These are phyloP conservation scores for Cicer cuneatum DNA, from an alignment of 306 rosid genomes.

Conservation along the genomic window DNA sequence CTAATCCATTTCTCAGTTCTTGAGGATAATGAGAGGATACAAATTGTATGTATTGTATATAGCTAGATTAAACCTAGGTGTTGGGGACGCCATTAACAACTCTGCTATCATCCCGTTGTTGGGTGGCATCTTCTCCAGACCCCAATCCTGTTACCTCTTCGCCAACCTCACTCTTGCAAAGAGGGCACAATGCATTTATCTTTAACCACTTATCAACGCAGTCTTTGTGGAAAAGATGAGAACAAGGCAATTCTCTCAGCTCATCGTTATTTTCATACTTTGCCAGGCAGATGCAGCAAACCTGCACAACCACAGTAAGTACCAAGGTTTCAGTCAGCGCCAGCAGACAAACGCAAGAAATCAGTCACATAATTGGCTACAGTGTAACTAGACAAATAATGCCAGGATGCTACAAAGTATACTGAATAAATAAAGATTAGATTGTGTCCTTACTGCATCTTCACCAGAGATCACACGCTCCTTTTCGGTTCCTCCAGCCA, in stretches of 20 bases:
- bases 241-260: constrained; percentile 85
- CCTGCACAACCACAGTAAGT: constrained; percentile 57
- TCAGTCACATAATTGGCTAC: constrained; percentile 9
- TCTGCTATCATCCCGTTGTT: constrained; percentile 50
- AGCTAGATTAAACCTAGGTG: constrained; percentile 40
- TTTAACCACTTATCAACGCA: constrained; percentile 96
- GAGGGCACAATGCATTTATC: constrained; percentile 91
- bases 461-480: constrained; percentile 89
- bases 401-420: constrained; percentile 7
- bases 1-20: constrained; percentile 34
- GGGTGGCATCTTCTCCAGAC: constrained; percentile 56
- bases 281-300: constrained; percentile 92
- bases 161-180: constrained; percentile 84
- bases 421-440: constrained; percentile 36
- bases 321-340: constrained; percentile 30
- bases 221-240: constrained; percentile 94
- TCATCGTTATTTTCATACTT: constrained; percentile 88
- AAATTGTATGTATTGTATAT: constrained; percentile 30
- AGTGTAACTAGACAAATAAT: constrained; percentile 3
- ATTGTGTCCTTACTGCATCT: constrained; percentile 78
- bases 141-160: constrained; percentile 53
- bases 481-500: constrained; percentile 91
- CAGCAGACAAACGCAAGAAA: constrained; percentile 10
- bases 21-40: constrained; percentile 39
- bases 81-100: constrained; percentile 45